phyloP scores from a whole-genome alignment of 768 basidiomycete genomes.

The Hygrophoropsis aurantiaca region DNA sequence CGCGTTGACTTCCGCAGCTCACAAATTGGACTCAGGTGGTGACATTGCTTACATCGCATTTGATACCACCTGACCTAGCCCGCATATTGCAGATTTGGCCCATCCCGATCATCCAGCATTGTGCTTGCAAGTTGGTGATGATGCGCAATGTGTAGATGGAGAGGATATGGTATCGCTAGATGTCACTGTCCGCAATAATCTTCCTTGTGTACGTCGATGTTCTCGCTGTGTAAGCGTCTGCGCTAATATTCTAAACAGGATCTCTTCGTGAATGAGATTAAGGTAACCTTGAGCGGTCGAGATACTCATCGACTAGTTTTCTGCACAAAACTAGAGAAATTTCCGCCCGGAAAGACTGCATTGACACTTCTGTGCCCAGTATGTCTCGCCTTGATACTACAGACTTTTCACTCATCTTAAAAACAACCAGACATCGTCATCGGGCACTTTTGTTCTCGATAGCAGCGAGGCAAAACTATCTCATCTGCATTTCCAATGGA shows the following conservation, averaged over 20 bases:
- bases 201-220: conserved; percentile 69
- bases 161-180: conserved; percentile 68
- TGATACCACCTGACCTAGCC: conserved; percentile 11
- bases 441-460: conserved; percentile 70
- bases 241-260: conserved; percentile 39
- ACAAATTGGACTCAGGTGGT: conserved; percentile 56
- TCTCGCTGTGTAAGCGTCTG: background rate
- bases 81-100: conserved; percentile 51
- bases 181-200: conserved; percentile 58
- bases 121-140: conserved; percentile 45
- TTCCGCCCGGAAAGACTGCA: conserved; percentile 59
- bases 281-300: conserved; percentile 57
- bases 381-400: conserved; percentile 24
- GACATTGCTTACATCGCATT: conserved; percentile 1
- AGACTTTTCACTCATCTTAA: conserved; percentile 1
- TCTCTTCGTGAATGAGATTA: conserved; percentile 61
- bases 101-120: conserved; percentile 72
- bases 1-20: conserved; percentile 48
- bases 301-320: conserved; percentile 66
- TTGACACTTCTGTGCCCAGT: conserved; percentile 74
- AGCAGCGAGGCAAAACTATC: conserved; percentile 66
- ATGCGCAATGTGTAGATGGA: conserved; percentile 52
- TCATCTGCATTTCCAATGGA: conserved; percentile 67
- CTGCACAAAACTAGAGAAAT: conserved; percentile 33
- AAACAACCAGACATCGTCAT: conserved; percentile 56